Conservation (phyloP, 2,329 filamentous ascomycete genomes). For the Myriangium duriaei region DNA sequence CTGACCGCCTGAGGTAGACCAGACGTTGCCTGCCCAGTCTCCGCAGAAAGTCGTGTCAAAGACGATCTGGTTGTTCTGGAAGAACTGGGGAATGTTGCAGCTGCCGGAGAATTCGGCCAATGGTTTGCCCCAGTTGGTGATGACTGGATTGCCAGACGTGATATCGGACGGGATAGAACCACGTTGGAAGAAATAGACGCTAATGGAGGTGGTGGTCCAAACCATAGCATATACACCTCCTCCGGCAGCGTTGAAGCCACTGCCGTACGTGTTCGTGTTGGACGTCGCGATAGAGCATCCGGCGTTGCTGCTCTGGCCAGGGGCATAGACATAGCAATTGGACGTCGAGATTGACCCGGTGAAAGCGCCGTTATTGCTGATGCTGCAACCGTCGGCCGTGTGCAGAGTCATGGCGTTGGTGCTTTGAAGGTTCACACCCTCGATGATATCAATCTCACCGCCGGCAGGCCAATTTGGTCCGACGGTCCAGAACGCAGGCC, state of each 20-base stretch:
- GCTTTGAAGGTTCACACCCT: slow-evolving; percentile 26
- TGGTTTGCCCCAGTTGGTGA: slow-evolving; percentile 50
- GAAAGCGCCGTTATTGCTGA: slow-evolving; percentile 48
- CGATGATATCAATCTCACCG: slow-evolving; percentile 30
- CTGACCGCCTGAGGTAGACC: slow-evolving; percentile 31
- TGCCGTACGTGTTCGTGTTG: slow-evolving; percentile 21
- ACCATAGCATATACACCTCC: slow-evolving; percentile 28
- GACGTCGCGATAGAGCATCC: slow-evolving; percentile 39
- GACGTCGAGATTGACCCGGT: slow-evolving; percentile 45
- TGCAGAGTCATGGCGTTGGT: slow-evolving; percentile 25
- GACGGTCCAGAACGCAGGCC: slow-evolving; percentile 55
- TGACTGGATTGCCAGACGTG: slow-evolving; percentile 38
- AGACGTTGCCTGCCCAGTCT: slow-evolving; percentile 26
- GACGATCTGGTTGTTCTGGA: slow-evolving; percentile 45
- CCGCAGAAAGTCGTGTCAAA: slow-evolving; percentile 28
- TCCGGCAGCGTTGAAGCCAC: slow-evolving; percentile 33
- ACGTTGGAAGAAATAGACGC: slow-evolving; percentile 26
- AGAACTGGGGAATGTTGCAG: slow-evolving; percentile 55
- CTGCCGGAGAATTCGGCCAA: slow-evolving; percentile 49
- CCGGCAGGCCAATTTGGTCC: slow-evolving; percentile 40
- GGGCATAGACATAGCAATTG: slow-evolving; percentile 24
- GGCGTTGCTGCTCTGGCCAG: slow-evolving; percentile 26
- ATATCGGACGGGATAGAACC: slow-evolving; percentile 30
- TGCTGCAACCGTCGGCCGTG: slow-evolving; percentile 22
- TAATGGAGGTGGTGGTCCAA: slow-evolving; percentile 20